phyloP scores from a whole-genome alignment of 768 basidiomycete species.

The Agrocybe praecox region DNA sequence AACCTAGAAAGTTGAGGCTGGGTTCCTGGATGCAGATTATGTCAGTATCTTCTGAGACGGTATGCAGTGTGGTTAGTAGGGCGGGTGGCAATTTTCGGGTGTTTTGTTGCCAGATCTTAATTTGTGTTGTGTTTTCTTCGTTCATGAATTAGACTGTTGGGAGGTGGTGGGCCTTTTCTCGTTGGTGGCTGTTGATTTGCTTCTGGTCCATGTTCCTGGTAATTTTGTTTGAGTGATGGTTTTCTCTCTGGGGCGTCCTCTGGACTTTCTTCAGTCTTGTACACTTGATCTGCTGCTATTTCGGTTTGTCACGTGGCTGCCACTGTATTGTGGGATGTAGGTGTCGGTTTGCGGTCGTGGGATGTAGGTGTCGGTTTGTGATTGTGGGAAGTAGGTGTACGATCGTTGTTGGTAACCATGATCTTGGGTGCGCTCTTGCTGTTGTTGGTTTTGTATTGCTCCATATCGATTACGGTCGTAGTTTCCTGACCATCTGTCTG shows the following conservation, averaged over 20 bases:
- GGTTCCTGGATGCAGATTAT: conserved; percentile 12
- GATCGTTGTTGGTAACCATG: background rate
- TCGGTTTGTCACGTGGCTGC: too few relatives aligned
- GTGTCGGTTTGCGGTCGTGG: background rate
- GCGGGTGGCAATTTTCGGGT: conserved; percentile 4
- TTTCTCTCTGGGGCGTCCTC: too few relatives aligned
- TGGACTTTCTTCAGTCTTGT: too few relatives aligned
- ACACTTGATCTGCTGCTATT: too few relatives aligned
- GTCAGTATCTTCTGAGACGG: conserved; percentile 1
- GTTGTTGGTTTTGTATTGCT: background rate
- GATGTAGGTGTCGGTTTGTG: background rate
- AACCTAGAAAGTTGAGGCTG: background rate
- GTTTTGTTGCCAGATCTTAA: conserved; percentile 17
- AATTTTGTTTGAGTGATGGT: too few relatives aligned
- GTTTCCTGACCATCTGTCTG: conserved; percentile 3
- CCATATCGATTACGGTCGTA: background rate
- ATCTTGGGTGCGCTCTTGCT: background rate
- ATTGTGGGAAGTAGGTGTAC: background rate
- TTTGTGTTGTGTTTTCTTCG: background rate
- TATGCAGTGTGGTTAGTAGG: conserved; percentile 5
- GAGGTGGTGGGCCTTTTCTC: background rate
- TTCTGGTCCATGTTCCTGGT: background rate
- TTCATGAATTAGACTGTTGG: background rate
- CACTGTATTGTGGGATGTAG: too few relatives aligned
- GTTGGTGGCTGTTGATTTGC: background rate